Evolutionary conservation across 805 yeast species (phyloP).

Genomic region (Wickerhamiella domercqiae): DNA sequence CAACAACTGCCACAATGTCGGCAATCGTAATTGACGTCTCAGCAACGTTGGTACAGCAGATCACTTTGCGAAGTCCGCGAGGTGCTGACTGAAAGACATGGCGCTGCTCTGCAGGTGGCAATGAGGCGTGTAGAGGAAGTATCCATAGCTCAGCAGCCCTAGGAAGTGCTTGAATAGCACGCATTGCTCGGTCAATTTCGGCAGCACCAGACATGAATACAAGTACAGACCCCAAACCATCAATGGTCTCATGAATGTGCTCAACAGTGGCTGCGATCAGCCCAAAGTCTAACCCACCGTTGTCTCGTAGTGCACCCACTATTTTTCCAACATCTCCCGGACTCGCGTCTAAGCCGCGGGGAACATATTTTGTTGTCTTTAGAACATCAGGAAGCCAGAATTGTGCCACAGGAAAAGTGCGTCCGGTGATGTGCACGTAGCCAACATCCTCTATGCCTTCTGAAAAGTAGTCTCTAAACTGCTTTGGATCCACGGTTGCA

Average conservation of each 20-base stretch:
- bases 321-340: constrained; percentile 19
- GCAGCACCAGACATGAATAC: constrained; percentile 82
- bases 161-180: constrained; percentile 22
- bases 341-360: constrained; percentile 10
- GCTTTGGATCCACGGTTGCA: constrained; percentile 69
- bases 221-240: constrained; percentile 56
- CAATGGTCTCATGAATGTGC: constrained; percentile 38
- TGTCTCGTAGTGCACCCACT: constrained; percentile 19
- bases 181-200: constrained; percentile 58
- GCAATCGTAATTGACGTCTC: constrained; percentile 95
- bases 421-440: constrained; percentile 74
- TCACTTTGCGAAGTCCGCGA: constrained; percentile 49
- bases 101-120: constrained; percentile 69
- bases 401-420: constrained; percentile 85
- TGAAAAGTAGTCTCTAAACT: constrained; percentile 53
- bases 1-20: constrained; percentile 85
- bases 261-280: constrained; percentile 43
- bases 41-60: constrained; percentile 86
- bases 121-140: constrained; percentile 78
- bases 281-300: constrained; percentile 53
- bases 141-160: constrained; percentile 27
- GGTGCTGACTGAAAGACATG: constrained; percentile 50
- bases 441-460: constrained; percentile 26
- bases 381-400: constrained; percentile 55
- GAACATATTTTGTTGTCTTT: constrained; percentile 36